Conservation (phyloP, 495 filamentous ascomycete species). For the Chaetomidium leptoderma region DNA sequence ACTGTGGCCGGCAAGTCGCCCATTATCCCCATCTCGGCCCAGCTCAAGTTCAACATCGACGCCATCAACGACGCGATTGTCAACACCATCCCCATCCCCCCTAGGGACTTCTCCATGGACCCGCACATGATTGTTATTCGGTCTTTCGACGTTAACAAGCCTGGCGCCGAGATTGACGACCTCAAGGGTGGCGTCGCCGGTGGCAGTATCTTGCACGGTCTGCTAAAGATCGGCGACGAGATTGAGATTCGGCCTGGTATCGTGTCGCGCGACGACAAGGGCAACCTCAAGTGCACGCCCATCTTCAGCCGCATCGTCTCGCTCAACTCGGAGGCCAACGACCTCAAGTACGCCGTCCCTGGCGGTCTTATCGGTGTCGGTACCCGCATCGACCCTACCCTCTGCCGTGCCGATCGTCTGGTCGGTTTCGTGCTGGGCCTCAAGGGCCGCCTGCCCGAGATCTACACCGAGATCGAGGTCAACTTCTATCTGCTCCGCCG, state of each 20-base stretch:
- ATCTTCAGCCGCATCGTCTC: conserved; percentile 94
- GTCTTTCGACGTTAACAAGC: conserved; percentile 99
- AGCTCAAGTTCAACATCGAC: conserved; percentile 99
- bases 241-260: conserved; percentile 98
- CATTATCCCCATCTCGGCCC: conserved; percentile 95
- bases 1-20: conserved; percentile 94
- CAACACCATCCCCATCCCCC: conserved; percentile 84
- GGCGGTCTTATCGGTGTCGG: conserved; percentile 97
- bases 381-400: conserved; percentile 91
- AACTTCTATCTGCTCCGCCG: conserved; percentile 97
- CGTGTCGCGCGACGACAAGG: conserved; percentile 87
- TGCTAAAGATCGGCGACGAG: conserved; percentile 92
- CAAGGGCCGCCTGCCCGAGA: conserved; percentile 82
- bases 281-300: conserved; percentile 89
- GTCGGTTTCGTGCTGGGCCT: conserved; percentile 97
- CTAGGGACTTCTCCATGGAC: conserved; percentile 80
- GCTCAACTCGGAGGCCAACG: conserved; percentile 95
- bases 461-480: conserved; percentile 96
- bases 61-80: conserved; percentile 93
- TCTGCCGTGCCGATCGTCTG: conserved; percentile 96
- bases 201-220: conserved; percentile 91
- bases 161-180: conserved; percentile 98
- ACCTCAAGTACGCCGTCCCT: conserved; percentile 94
- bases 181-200: conserved; percentile 98
- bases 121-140: conserved; percentile 99